These are phyloP conservation scores for Catharanthus roseus DNA, from an alignment of 257 asterid genomes.

Conservation along the genomic window DNA sequence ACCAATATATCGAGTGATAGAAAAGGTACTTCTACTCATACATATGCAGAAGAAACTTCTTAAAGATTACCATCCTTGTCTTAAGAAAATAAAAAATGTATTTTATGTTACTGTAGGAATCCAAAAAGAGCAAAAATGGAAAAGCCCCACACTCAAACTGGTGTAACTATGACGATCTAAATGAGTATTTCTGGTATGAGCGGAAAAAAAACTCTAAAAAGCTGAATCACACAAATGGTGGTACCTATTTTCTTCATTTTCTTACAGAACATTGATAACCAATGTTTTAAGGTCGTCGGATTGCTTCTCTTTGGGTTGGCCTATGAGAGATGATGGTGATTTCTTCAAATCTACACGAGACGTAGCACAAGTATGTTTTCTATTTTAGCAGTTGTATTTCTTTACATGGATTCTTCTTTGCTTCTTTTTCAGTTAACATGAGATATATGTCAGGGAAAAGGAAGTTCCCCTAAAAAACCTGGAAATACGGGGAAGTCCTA, in stretches of 20 bases:
- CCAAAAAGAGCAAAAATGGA: conserved; percentile 71
- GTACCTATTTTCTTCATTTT: conserved; percentile 14
- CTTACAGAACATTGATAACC: conserved; percentile 19
- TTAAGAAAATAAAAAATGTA: conserved; percentile 15
- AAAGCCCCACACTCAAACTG: conserved; percentile 84
- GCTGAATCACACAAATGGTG: conserved; percentile 2
- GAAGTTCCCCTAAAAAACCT: conserved; percentile 30
- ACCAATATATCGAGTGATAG: conserved; percentile 88
- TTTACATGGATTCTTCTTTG: conserved; percentile 7
- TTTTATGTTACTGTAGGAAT: conserved; percentile 52
- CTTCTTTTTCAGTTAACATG: conserved; percentile 26
- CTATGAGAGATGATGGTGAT: conserved; percentile 93
- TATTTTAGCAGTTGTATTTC: conserved; percentile 4
- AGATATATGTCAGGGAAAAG: conserved; percentile 59
- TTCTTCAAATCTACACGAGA: conserved; percentile 73
- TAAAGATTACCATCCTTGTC: conserved; percentile 10
- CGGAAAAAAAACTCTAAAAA: conserved; percentile 4
- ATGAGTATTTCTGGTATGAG: conserved; percentile 86
- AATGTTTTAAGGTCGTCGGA: conserved; percentile 63
- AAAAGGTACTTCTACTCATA: conserved; percentile 47
- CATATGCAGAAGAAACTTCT: conserved; percentile 10
- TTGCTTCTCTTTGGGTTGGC: conserved; percentile 98
- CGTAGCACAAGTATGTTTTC: conserved; percentile 38
- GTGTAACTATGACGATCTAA: conserved; percentile 97
- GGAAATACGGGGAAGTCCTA: conserved; percentile 78